Evolutionary conservation across 768 basidiomycete species (phyloP).

Genomic region (Dioszegia crocea): DNA sequence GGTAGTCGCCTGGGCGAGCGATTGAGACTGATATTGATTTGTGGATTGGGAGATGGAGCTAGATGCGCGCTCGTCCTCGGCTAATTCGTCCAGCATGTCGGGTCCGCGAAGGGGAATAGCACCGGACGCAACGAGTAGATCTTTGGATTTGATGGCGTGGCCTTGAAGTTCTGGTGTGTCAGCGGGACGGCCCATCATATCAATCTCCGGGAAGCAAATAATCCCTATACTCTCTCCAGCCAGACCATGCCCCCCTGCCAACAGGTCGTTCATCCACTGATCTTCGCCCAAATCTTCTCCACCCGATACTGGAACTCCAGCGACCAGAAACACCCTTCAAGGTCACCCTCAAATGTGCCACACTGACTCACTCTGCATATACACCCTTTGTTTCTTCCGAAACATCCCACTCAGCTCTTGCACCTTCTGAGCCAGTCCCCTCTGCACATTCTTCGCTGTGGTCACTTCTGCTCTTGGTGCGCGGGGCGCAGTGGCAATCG

Average conservation of each 20-base stretch:
- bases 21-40: constrained; percentile 31
- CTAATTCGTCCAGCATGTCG: constrained; percentile 75
- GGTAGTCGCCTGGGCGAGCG: constrained; percentile 50
- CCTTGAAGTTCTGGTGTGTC: constrained; percentile 74
- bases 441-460: constrained; percentile 88
- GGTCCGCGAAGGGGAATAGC: constrained; percentile 74
- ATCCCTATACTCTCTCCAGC: too few relatives aligned
- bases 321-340: too few relatives aligned
- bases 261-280: too few relatives aligned
- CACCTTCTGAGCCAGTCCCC: constrained; percentile 89
- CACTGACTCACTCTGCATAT: constrained; percentile 94
- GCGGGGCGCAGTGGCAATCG: constrained; percentile 55
- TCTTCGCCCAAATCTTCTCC: too few relatives aligned
- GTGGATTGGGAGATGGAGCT: constrained; percentile 7
- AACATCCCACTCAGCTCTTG: constrained; percentile 89
- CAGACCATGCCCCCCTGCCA: too few relatives aligned
- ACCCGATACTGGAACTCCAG: too few relatives aligned
- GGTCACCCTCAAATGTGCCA: too few relatives aligned
- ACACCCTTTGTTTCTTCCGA: constrained; percentile 95
- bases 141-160: constrained; percentile 95
- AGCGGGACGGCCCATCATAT: not conserved
- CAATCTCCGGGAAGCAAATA: not conserved
- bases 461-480: constrained; percentile 53
- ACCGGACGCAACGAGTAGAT: constrained; percentile 81
- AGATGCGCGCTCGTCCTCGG: constrained; percentile 86